Evolutionary conservation across 2,329 filamentous ascomycete species (phyloP).

Genomic region (Aspergillus nomiae): DNA sequence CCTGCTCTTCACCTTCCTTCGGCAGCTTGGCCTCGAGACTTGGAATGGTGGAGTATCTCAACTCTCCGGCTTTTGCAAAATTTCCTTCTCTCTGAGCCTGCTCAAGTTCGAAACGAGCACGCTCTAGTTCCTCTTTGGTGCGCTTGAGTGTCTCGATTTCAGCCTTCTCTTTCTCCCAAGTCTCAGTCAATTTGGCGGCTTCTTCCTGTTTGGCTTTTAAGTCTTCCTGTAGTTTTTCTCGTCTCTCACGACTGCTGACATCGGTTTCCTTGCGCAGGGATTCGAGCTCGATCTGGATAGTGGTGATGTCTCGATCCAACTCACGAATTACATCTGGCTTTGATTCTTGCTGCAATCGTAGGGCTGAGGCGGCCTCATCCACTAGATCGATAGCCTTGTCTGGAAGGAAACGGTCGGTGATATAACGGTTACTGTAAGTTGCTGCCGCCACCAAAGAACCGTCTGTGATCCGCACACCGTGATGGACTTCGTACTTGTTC

Average conservation of each 20-base stretch:
- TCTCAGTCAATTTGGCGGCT: constrained; percentile 70
- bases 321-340: constrained; percentile 94
- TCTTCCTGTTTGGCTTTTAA: constrained; percentile 78
- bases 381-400: constrained; percentile 98
- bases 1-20: constrained; percentile 63
- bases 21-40: constrained; percentile 76
- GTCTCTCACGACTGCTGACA: constrained; percentile 80
- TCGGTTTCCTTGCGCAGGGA: constrained; percentile 94
- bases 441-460: constrained; percentile 89
- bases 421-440: constrained; percentile 90
- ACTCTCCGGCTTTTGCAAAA: constrained; percentile 85
- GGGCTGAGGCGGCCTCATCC: constrained; percentile 88
- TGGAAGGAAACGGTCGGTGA: constrained; percentile 91
- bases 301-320: constrained; percentile 93
- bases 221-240: constrained; percentile 79
- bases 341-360: constrained; percentile 91
- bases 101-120: constrained; percentile 80
- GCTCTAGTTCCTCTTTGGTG: constrained; percentile 84
- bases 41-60: constrained; percentile 87
- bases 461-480: constrained; percentile 93
- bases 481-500: constrained; percentile 95
- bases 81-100: constrained; percentile 84
- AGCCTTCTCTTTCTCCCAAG: constrained; percentile 86
- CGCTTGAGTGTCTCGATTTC: constrained; percentile 88
- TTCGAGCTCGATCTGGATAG: constrained; percentile 94